Evolutionary conservation across 2,329 filamentous ascomycete genomes (phyloP).

Genomic region (Sclerotinia nivalis): DNA sequence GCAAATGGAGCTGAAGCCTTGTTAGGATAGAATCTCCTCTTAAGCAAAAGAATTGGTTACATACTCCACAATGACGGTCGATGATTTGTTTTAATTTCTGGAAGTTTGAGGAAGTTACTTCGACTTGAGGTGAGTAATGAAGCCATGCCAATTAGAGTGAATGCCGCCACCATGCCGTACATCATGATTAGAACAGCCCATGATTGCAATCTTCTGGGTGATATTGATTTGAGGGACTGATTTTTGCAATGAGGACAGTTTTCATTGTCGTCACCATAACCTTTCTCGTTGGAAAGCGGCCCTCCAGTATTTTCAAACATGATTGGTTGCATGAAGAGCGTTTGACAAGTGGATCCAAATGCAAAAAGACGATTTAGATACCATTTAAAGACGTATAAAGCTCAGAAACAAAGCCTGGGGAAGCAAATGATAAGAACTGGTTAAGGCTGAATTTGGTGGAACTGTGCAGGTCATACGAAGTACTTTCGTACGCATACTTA

Average conservation of each 20-base stretch:
- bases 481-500: neutral
- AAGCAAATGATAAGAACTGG: conserved; percentile 10
- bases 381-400: neutral
- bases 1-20: conserved; percentile 4
- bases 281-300: neutral
- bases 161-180: neutral
- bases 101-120: neutral
- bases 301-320: neutral
- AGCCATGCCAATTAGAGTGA: conserved; percentile 12
- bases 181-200: neutral
- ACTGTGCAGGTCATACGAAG: neutral
- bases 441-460: conserved; percentile 4
- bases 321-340: neutral
- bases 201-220: neutral
- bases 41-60: neutral
- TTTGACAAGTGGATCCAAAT: neutral
- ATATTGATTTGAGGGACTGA: neutral
- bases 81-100: neutral
- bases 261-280: neutral
- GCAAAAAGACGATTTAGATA: neutral
- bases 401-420: neutral
- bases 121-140: conserved; percentile 10
- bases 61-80: conserved; percentile 17
- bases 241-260: conserved; percentile 10
- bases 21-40: neutral